A percentile compares a stretch with the other conserved stretches of the same genome.
Evolutionary conservation across 345 rosid species (phyloP).

Genomic region (Citrus medica): DNA sequence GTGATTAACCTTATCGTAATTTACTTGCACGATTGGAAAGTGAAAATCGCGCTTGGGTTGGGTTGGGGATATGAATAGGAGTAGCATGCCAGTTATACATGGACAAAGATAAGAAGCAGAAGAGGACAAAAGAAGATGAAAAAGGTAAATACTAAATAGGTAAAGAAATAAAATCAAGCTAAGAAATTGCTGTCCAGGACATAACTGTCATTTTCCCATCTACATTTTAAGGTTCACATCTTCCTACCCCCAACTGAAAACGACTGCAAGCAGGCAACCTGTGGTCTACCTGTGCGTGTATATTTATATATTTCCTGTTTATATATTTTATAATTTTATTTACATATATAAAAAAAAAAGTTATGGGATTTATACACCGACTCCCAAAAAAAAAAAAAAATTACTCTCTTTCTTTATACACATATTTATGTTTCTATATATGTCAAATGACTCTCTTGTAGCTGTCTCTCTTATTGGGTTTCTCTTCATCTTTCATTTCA

Average conservation of each 20-base stretch:
- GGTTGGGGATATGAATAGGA: neutral
- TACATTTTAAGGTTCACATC: conserved; percentile 52
- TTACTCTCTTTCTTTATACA: conserved; percentile 12
- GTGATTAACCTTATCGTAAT: neutral
- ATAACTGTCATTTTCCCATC: conserved; percentile 32
- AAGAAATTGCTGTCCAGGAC: conserved; percentile 14
- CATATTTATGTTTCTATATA: neutral
- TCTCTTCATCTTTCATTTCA: conserved; percentile 14
- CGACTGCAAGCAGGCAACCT: conserved; percentile 94
- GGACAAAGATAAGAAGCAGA: conserved; percentile 11
- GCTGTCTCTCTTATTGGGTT: conserved; percentile 8
- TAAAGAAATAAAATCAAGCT: neutral
- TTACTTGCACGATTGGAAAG: neutral
- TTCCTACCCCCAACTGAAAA: conserved; percentile 53
- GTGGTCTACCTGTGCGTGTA: conserved; percentile 52
- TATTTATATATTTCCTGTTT: neutral
- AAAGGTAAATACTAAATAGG: neutral
- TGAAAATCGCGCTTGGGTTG: neutral
- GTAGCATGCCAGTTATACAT: neutral
- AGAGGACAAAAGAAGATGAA: conserved; percentile 18
- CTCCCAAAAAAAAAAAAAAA: conserved; percentile 4
- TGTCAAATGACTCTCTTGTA: conserved; percentile 15
- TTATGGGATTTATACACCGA: conserved; percentile 32
- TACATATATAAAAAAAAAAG: neutral
- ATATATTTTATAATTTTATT: too few species aligned